phyloP scores from a whole-genome alignment of 148 eudicot species.

The Amaranthus hypochondriacus region DNA sequence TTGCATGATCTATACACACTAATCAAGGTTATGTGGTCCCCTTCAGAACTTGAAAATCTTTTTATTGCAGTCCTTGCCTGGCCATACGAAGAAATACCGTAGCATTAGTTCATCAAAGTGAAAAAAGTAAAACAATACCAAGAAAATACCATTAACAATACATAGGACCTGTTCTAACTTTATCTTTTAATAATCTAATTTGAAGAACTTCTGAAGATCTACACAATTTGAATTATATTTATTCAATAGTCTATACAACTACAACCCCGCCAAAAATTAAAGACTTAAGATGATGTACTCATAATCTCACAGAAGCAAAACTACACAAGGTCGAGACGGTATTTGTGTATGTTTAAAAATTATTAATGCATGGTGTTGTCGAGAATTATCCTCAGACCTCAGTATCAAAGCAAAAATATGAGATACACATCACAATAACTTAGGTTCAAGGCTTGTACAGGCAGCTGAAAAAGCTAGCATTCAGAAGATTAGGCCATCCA shows the following conservation, averaged over 20 bases:
- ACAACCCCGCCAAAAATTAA: not conserved
- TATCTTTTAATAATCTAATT: not conserved
- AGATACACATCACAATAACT: not conserved
- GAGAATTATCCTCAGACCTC: not conserved
- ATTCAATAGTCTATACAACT: not conserved
- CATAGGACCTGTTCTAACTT: not conserved
- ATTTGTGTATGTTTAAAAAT: not conserved
- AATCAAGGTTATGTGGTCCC: conserved; percentile 80
- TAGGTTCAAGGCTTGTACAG: not conserved
- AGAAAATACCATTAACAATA: not conserved
- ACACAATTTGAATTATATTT: not conserved
- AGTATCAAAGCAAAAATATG: not conserved
- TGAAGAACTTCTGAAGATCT: not conserved
- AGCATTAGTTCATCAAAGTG: not conserved
- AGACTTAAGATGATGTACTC: not conserved
- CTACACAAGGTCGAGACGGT: not conserved
- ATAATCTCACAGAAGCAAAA: not conserved
- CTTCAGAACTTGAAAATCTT: conserved; percentile 71
- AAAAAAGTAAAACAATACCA: not conserved
- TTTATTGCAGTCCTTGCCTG: conserved; percentile 67
- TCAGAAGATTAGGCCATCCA: not conserved
- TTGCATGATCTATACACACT: conserved; percentile 67
- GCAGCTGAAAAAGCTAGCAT: not conserved
- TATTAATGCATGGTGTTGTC: not conserved
- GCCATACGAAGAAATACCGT: conserved; percentile 17